Conservation (phyloP, 2,329 filamentous ascomycete genomes). For the Monilinia fructigena region DNA sequence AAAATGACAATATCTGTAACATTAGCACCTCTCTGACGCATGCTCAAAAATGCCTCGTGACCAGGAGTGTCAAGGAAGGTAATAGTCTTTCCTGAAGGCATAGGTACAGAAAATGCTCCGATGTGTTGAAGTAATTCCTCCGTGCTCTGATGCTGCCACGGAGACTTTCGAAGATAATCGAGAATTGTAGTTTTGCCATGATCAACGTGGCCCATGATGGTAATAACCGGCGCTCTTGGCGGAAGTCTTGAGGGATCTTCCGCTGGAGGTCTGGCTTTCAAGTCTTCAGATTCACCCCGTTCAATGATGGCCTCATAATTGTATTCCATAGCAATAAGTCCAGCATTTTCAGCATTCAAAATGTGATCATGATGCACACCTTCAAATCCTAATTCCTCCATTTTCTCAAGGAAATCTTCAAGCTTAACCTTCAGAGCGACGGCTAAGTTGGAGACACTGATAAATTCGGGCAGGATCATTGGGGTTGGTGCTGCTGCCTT, state of each 20-base stretch:
- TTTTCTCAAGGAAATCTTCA: conserved; percentile 68
- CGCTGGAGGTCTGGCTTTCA: conserved; percentile 66
- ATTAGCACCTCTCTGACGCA: conserved; percentile 92
- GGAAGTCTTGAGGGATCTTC: conserved; percentile 69
- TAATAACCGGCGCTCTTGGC: conserved; percentile 83
- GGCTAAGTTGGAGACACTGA: conserved; percentile 82
- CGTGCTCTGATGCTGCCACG: conserved; percentile 86
- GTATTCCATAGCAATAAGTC: conserved; percentile 87
- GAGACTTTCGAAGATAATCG: conserved; percentile 93
- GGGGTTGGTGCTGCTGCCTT: conserved; percentile 49
- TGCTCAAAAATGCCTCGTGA: conserved; percentile 90
- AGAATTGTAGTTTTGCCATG: conserved; percentile 97
- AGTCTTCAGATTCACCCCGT: conserved; percentile 62
- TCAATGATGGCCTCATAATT: conserved; percentile 84
- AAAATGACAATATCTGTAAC: conserved; percentile 96
- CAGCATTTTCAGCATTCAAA: conserved; percentile 85
- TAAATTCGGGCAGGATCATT: conserved; percentile 84
- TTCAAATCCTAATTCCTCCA: conserved; percentile 87
- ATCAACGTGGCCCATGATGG: conserved; percentile 99
- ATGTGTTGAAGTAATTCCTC: conserved; percentile 97
- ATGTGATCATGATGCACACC: conserved; percentile 79
- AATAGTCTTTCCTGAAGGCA: conserved; percentile 83
- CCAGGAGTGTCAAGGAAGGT: conserved; percentile 97
- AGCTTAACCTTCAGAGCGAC: conserved; percentile 69
- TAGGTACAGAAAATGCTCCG: conserved; percentile 88